phyloP scores from a whole-genome alignment of 306 rosid species.

The Luffa aegyptiaca region DNA sequence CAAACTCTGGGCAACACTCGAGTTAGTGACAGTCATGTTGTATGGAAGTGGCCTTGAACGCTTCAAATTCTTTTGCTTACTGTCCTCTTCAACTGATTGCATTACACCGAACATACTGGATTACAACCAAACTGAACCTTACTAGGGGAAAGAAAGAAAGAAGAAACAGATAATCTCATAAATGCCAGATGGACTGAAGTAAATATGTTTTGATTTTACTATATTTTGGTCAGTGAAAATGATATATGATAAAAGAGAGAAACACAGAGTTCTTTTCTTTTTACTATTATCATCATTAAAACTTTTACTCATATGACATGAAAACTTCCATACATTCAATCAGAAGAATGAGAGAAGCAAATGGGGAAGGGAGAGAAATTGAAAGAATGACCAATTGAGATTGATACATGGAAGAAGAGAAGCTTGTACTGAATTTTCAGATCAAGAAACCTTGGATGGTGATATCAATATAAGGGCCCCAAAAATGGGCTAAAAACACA shows the following conservation, averaged over 20 bases:
- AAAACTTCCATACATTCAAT: not conserved
- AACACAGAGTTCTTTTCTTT: not conserved
- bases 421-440: not conserved
- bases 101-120: slow-evolving; percentile 34
- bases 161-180: not conserved
- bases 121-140: slow-evolving; percentile 12
- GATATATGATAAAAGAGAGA: not conserved
- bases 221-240: not conserved
- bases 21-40: slow-evolving; percentile 71
- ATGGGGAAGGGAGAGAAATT: not conserved
- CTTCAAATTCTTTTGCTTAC: slow-evolving; percentile 50
- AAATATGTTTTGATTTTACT: not conserved
- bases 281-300: not conserved
- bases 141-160: slow-evolving; percentile 18
- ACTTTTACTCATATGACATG: not conserved
- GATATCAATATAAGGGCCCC: not conserved
- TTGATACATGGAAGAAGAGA: not conserved
- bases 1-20: slow-evolving; percentile 30
- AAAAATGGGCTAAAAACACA: not conserved
- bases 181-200: not conserved
- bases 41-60: slow-evolving; percentile 37
- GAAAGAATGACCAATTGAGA: not conserved
- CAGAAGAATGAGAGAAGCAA: not conserved
- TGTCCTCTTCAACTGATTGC: slow-evolving; percentile 60
- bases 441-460: not conserved